Percentiles rank a stretch among this genome's conserved stretches.
Evolutionary conservation across 257 asterid species (phyloP).

Genomic region (Fraxinus quadrangulata): DNA sequence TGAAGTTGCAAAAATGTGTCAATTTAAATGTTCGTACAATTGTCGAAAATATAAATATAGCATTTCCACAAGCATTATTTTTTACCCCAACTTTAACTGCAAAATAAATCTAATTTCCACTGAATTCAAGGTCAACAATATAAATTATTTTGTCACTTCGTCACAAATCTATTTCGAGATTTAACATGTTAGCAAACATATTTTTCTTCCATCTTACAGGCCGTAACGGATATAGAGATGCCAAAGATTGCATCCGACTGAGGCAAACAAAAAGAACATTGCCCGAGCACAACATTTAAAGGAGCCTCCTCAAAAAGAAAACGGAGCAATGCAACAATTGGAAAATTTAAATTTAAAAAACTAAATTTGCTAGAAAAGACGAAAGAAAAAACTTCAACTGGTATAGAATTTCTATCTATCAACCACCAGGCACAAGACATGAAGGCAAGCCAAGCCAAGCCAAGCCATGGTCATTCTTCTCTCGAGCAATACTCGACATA

Average conservation of each 20-base stretch:
- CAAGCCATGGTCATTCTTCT: slow-evolving; percentile 28
- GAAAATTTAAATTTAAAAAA: background rate
- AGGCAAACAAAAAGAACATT: background rate
- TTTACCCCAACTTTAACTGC: background rate
- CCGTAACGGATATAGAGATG: too few species aligned
- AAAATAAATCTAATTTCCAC: background rate
- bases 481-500: slow-evolving; percentile 23
- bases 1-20: too few species aligned
- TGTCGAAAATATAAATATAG: too few species aligned
- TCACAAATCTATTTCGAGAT: too few species aligned
- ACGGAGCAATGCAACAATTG: background rate
- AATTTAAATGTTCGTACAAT: too few species aligned
- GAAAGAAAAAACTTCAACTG: background rate
- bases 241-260: background rate
- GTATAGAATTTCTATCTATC: slow-evolving; percentile 30
- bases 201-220: background rate
- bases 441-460: slow-evolving; percentile 24
- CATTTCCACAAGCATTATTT: background rate
- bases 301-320: background rate
- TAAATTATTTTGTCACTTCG: too few species aligned
- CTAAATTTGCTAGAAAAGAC: background rate
- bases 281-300: background rate
- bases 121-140: background rate
- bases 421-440: slow-evolving; percentile 35
- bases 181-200: background rate